phyloP scores from a whole-genome alignment of 176 grass and related monocot species.

The Cenchrus fungigraminus region DNA sequence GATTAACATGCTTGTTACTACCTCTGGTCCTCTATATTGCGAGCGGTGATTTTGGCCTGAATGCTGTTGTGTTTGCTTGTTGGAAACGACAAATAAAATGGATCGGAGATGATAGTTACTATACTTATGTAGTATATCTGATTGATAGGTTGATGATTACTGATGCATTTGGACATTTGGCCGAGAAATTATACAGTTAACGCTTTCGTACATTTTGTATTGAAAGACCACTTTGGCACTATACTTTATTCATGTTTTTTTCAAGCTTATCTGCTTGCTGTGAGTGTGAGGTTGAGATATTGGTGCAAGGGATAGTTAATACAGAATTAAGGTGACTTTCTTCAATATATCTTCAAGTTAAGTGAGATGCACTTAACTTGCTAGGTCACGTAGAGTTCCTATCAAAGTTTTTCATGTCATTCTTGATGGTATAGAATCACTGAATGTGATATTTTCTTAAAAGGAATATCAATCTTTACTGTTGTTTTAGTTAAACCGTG shows the following conservation, averaged over 20 bases:
- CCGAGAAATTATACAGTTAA: not conserved
- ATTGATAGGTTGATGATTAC: not conserved
- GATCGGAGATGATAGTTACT: not conserved
- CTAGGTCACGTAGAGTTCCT: not conserved
- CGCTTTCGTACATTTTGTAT: not conserved
- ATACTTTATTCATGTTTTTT: not conserved
- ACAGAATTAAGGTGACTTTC: not conserved
- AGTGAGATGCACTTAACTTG: conserved; percentile 13
- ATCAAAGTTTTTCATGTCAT: not conserved
- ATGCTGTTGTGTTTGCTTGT: too few species aligned
- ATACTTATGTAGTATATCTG: not conserved
- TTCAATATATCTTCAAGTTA: not conserved
- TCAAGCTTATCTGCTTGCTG: not conserved
- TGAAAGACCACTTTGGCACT: not conserved
- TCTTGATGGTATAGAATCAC: not conserved
- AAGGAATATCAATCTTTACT: not conserved
- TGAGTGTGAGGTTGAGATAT: conserved; percentile 22
- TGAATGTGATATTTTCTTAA: not conserved
- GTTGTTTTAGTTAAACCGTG: not conserved
- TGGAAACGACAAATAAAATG: too few species aligned
- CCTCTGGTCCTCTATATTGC: too few species aligned
- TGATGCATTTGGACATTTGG: not conserved
- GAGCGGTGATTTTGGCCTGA: too few species aligned
- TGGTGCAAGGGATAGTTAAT: not conserved
- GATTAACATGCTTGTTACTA: not conserved